Base-by-base conservation (phyloP, 1,284 basidiomycete species). In the Leccinum angustisporum region DNA sequence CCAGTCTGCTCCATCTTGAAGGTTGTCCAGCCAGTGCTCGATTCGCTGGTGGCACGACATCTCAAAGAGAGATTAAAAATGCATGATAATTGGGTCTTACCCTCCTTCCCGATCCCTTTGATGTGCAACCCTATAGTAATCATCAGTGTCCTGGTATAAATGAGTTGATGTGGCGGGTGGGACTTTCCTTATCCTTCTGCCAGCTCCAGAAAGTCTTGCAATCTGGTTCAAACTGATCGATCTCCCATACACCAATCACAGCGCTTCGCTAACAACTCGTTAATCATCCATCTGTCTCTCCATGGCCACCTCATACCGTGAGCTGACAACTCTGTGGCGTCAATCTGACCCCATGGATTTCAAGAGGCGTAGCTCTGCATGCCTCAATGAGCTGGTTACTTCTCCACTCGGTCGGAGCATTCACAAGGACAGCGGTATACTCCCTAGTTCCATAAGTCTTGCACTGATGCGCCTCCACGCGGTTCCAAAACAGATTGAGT, bases 361-460 rank as follows among this genome's bases (percentile, higher is more conserved):
- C 25, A 7, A 50, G 48, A 7, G 48, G 48, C 13, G 25, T 21
- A 27, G 11, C 48, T 16, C 14, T 50, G 48, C 48, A 50, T 5
- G 48, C 48, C 25, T 50, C 48, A 7, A 50, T 6, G 25, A 21
- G 10, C 6, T 25, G 13, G 21, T 3, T 50, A 10, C 14, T 7
- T 25, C 48, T 14, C 48, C 48, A 50, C 4, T 50, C 25, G 14
- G 14, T 7, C 7, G 48, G 48, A 50, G 14, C 25, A 27, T 27
- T 51, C 48, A 16, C 16, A 2, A 51, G 69, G 3, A 59, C 51
- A 0, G 72, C 72, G 6, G 63, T 63, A 10, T 75, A 75, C 53
- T 74, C 67, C 52, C 67, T 62, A 8, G 72, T 71, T 2, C 57
- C 73, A 14, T 71, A 74, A 1, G 65, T 71, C 48, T 51, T 71